Conservation (phyloP, 1,139 yeast species). For the Kodamaea plutei region DNA sequence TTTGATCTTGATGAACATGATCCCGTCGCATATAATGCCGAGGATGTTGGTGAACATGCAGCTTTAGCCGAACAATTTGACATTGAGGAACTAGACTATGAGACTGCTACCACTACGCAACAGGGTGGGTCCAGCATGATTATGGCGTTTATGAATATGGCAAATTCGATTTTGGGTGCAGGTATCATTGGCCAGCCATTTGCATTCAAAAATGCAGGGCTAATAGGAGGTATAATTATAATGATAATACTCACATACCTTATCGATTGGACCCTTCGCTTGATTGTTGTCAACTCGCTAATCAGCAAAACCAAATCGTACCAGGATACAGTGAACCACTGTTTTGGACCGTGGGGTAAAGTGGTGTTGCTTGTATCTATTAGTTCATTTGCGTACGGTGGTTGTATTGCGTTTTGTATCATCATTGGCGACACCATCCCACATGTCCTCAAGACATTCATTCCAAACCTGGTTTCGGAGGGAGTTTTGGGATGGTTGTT, state of each 20-base stretch:
- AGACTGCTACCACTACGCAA: constrained; percentile 1
- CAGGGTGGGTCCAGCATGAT: constrained; percentile 48
- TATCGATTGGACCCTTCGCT: constrained; percentile 80
- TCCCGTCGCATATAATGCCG: constrained; percentile 1
- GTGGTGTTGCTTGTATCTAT: constrained; percentile 67
- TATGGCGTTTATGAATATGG: constrained; percentile 97
- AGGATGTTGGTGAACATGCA: background rate
- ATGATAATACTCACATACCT: constrained; percentile 58
- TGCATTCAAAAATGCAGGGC: constrained; percentile 78
- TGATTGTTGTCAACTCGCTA: constrained; percentile 81
- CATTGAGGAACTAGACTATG: constrained; percentile 17
- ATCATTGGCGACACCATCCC: constrained; percentile 95
- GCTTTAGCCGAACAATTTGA: constrained; percentile 18
- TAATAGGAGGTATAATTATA: constrained; percentile 66
- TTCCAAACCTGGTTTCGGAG: constrained; percentile 47
- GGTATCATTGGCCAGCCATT: constrained; percentile 94
- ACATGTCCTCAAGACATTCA: constrained; percentile 70
- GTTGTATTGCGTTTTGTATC: constrained; percentile 89
- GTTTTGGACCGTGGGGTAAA: constrained; percentile 75
- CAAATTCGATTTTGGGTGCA: constrained; percentile 89
- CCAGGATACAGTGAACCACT: constrained; percentile 78
- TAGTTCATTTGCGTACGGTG: constrained; percentile 90
- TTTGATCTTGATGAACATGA: too few species aligned
- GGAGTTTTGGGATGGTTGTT: constrained; percentile 50
- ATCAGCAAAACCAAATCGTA: constrained; percentile 73